Evolutionary conservation across 2,329 filamentous ascomycete species (phyloP), one percentile per base, ranked within the genome.

Genomic region (Lasiodiplodia citricola): DNA sequence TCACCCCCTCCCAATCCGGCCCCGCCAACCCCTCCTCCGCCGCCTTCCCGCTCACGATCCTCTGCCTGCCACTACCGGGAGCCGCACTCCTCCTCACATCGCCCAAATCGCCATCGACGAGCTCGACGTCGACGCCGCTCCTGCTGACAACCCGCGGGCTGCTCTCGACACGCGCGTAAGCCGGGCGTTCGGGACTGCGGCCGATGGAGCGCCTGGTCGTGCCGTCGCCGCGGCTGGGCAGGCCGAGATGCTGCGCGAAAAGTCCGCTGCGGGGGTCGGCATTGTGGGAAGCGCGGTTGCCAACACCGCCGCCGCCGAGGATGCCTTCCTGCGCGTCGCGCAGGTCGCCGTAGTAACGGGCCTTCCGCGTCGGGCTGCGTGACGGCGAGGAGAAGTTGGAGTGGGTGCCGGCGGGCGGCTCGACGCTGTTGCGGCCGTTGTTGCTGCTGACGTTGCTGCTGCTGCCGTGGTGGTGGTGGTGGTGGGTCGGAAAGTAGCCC

Each of bases 1-100:
- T 75, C 67, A 80, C 41, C 23, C 73, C 75, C 54, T 70, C 68
- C 25, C 51, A 73, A 71, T 41, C 72, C 8, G 31, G 31, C 77
- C 78, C 28, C 76, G 70, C 87, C 57, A 86, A 81, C 2, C 91
- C 91, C 76, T 94, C 92, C 77, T 94, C 91, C 0, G 86, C 91
- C 67, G 89, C 79, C 82, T 91, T 92, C 1, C 91, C 92, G 75
- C 91, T 93, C 2, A 92, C 90, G 70, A 91, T 88, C 57, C 86
- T 81, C 64, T 75, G 65, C 69, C 77, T 70, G 56, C 75, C 69
- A 6, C 41, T 7, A 4, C 44, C 44, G 21, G n/a, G 18, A 0
- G 18, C 41, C 14, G 16, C 41, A 1, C 41, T 73, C 52, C 73
- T 76, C 21, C 76, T 78, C 58, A 80, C 69, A 73, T 78, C 73